Evolutionary conservation across 306 rosid genomes (phyloP).

Genomic region (Hippophae rhamnoides): DNA sequence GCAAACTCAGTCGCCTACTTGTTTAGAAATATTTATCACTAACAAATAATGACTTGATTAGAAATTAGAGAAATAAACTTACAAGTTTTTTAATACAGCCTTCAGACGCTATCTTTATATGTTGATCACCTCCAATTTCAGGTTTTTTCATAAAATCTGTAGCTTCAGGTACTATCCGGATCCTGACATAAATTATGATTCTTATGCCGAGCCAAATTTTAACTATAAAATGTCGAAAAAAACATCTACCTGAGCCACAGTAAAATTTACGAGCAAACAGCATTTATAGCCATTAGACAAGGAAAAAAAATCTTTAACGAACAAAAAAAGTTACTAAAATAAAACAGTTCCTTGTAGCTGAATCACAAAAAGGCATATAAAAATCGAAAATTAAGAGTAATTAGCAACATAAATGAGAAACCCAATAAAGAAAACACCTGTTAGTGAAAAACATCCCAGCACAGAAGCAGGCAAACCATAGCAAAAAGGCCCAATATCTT

Average conservation of each 20-base stretch:
- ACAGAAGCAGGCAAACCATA: slow-evolving; percentile 72
- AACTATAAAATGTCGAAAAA: no score
- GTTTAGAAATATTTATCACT: neutral
- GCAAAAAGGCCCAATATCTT: slow-evolving; percentile 56
- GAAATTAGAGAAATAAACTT: slow-evolving; percentile 26
- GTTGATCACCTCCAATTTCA: slow-evolving; percentile 25
- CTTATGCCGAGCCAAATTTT: slow-evolving; percentile 4
- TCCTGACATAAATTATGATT: slow-evolving; percentile 40
- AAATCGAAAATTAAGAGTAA: slow-evolving; percentile 15
- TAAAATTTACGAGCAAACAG: no score
- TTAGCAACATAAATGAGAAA: slow-evolving; percentile 4
- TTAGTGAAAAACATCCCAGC: slow-evolving; percentile 79
- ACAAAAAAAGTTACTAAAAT: slow-evolving; percentile 4
- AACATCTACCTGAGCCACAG: no score
- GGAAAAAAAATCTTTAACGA: no score
- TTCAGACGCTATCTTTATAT: slow-evolving; percentile 25
- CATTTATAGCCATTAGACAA: no score
- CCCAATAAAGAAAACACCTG: slow-evolving; percentile 43
- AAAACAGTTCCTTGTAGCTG: neutral
- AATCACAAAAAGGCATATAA: slow-evolving; percentile 5
- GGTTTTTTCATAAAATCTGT: slow-evolving; percentile 35
- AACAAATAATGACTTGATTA: neutral
- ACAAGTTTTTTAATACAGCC: slow-evolving; percentile 47
- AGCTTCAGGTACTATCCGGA: slow-evolving; percentile 52
- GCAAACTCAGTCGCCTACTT: neutral